These are phyloP conservation scores for Scheffersomyces titani DNA, from an alignment of 1,139 yeast genomes.

Conservation along the genomic window DNA sequence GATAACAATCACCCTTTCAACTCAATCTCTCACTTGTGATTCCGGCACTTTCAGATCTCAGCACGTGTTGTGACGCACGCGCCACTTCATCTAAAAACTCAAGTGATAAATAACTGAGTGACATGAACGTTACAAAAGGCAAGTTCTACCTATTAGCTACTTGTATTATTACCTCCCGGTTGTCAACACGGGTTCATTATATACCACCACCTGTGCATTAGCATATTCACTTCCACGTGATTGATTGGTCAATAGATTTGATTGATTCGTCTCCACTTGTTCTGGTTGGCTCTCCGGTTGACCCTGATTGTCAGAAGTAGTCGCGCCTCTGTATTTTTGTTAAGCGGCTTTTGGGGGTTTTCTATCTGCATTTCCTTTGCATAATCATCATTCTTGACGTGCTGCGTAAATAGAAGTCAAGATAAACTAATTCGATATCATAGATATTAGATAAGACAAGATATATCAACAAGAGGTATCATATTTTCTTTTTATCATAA, in stretches of 20 bases:
- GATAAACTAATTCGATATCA: not conserved
- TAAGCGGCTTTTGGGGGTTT: not conserved
- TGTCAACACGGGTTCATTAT: not conserved
- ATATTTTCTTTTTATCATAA: not conserved
- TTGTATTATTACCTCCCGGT: not conserved
- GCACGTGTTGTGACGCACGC: not conserved
- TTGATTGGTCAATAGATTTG: slow-evolving; percentile 1
- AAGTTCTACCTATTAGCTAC: not conserved
- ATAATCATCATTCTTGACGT: not conserved
- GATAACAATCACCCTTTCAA: not conserved
- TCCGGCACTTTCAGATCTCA: not conserved
- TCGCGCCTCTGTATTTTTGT: not conserved
- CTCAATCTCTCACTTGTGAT: not conserved
- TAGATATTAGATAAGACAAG: no score
- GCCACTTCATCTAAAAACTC: not conserved
- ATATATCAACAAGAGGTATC: not conserved
- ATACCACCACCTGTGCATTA: not conserved
- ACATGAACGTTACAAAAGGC: not conserved
- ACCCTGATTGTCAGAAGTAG: not conserved
- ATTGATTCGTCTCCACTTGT: not conserved
- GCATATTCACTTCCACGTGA: not conserved
- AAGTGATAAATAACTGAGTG: not conserved
- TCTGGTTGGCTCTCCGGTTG: not conserved
- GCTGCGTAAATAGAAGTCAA: not conserved
- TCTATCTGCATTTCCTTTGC: not conserved